Conservation (phyloP, 495 filamentous ascomycete species). For the Neurospora discreta region DNA sequence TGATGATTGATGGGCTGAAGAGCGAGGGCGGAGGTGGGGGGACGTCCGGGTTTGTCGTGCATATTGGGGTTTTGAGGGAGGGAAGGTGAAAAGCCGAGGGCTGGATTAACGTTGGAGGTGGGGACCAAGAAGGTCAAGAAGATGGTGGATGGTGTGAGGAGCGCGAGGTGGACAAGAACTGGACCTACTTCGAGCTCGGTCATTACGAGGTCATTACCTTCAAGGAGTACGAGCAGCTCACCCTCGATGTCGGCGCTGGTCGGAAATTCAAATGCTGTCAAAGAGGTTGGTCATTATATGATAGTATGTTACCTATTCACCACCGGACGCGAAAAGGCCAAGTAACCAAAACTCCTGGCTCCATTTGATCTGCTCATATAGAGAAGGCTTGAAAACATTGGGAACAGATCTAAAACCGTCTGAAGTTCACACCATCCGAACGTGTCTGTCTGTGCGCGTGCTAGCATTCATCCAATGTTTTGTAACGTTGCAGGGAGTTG, state of each 20-base stretch:
- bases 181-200: constrained; percentile 91
- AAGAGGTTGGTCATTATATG: too few relatives aligned
- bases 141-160: constrained; percentile 83
- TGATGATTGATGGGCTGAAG: constrained; percentile 39
- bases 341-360: too few relatives aligned
- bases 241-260: constrained; percentile 62
- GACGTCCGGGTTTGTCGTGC: constrained; percentile 54
- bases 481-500: not conserved
- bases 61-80: constrained; percentile 46
- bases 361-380: not conserved
- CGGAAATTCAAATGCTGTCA: too few relatives aligned
- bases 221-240: constrained; percentile 73
- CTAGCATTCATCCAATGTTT: not conserved
- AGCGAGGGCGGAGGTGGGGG: constrained; percentile 7
- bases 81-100: not conserved
- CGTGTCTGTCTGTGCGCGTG: not conserved
- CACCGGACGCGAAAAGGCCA: too few relatives aligned
- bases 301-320: too few relatives aligned
- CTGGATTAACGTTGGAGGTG: too few relatives aligned
- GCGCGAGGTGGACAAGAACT: constrained; percentile 84
- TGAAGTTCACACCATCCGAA: not conserved
- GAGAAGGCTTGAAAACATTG: not conserved
- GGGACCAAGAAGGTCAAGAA: constrained; percentile 97
- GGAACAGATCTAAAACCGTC: not conserved
- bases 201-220: constrained; percentile 79